Percentiles rank a stretch among this genome's conserved stretches.
Evolutionary conservation across 73 alveolate species (phyloP).

Genomic region (Paramecium biaurelia): DNA sequence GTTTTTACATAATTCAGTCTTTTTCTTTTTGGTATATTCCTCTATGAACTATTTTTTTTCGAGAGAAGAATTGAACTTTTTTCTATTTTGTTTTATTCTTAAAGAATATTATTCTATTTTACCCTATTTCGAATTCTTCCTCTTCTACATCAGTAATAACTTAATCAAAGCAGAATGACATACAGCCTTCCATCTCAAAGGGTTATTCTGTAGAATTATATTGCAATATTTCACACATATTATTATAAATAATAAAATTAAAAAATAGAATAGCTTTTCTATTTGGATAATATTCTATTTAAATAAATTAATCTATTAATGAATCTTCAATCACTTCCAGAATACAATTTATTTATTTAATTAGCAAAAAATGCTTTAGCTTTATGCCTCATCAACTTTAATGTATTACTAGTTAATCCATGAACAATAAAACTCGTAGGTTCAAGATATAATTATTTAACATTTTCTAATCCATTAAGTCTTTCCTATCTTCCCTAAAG

Average conservation of each 20-base stretch:
- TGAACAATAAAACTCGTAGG: conserved; percentile 67
- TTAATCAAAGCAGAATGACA: background rate
- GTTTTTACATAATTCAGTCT: conserved; percentile 77
- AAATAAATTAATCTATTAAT: no score
- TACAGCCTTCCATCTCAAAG: background rate
- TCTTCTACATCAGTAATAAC: background rate
- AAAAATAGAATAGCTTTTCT: no score
- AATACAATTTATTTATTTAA: conserved; percentile 70
- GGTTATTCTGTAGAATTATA: no score
- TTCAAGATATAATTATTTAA: conserved; percentile 79
- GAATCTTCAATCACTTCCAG: background rate
- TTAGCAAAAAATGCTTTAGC: conserved; percentile 74
- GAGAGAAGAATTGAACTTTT: background rate
- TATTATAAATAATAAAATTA: no score
- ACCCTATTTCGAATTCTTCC: conserved; percentile 6
- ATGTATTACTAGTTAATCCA: conserved; percentile 84
- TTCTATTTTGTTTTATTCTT: conserved; percentile 48
- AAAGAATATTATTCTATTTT: background rate
- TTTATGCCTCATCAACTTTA: conserved; percentile 84
- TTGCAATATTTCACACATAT: background rate
- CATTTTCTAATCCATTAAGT: conserved; percentile 79
- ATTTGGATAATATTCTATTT: no score
- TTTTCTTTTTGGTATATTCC: conserved; percentile 73
- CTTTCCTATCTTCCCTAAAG: conserved; percentile 61
- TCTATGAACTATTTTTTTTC: conserved; percentile 50